phyloP scores from a whole-genome alignment of 139 green algal genomes.

The Pycnococcus provasolii region DNA sequence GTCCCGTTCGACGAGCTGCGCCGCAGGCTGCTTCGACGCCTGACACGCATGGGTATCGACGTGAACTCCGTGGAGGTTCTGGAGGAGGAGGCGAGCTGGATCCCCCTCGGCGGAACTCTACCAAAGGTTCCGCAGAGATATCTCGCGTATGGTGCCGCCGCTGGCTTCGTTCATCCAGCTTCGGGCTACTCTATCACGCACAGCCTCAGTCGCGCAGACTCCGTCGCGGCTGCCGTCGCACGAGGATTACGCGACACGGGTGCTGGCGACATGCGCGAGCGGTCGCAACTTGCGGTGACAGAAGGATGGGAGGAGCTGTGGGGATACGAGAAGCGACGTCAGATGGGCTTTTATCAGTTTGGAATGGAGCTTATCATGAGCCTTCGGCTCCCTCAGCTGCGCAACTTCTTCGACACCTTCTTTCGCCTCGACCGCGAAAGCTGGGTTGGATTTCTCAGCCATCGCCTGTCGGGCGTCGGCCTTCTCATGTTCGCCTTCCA shows the following conservation, averaged over 20 bases:
- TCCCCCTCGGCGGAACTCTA: slow-evolving; percentile 94
- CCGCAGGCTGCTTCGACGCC: slow-evolving; percentile 61
- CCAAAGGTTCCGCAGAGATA: slow-evolving; percentile 63
- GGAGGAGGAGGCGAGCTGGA: slow-evolving; percentile 89
- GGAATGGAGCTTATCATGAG: slow-evolving; percentile 78
- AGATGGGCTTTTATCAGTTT: slow-evolving; percentile 76
- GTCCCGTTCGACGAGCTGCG: slow-evolving; percentile 90
- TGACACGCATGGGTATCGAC: slow-evolving; percentile 58
- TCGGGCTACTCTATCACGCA: slow-evolving; percentile 26
- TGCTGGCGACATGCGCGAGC: not conserved
- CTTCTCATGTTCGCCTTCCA: slow-evolving; percentile 80
- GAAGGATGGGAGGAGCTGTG: slow-evolving; percentile 71
- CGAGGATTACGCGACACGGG: not conserved
- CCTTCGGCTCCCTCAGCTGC: slow-evolving; percentile 63
- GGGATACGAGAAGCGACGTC: slow-evolving; percentile 60
- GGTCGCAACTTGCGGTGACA: not conserved
- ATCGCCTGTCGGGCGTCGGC: slow-evolving; percentile 56
- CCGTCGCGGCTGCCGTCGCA: slow-evolving; percentile 17
- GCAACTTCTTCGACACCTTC: slow-evolving; percentile 87
- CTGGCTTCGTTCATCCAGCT: slow-evolving; percentile 27
- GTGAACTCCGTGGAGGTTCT: slow-evolving; percentile 52
- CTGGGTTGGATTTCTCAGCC: slow-evolving; percentile 83
- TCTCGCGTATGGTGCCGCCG: slow-evolving; percentile 18
- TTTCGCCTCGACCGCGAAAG: slow-evolving; percentile 57
- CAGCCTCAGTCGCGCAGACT: slow-evolving; percentile 5